Base-by-base conservation (phyloP, 148 eudicot genomes). In the Pouteria glomerata region DNA sequence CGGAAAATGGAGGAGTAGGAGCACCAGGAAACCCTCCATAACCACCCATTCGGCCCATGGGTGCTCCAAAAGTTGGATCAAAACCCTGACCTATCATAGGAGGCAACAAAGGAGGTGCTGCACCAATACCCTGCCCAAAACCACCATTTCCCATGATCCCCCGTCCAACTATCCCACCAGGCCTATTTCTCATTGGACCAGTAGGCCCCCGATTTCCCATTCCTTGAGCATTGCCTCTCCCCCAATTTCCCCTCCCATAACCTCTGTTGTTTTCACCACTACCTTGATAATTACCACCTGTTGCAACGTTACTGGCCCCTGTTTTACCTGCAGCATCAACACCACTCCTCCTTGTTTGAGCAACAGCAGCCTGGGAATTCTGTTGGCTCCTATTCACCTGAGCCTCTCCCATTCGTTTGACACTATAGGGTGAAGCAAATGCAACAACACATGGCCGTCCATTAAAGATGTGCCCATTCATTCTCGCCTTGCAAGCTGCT, bases 61-160 rank as follows among this genome's bases (percentile, higher is more conserved):
- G n/a, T n/a, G n/a, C n/a, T n/a, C n/a, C n/a, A 81, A 67, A 93
- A 0, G 87, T 79, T 3, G 93, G 98, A 74, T 93, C 98, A 75
- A 88, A 88, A 33, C 98, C 96, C 55, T 85, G 86, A n/a, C 93
- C 93, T 93, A 93, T 93, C 91, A 89, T 89, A 80, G 92, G 96
- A 80, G 75, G 89, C 91, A 89, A 82, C 81, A 88, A 90, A 73
- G 80, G 87, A 12, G 91, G 91, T 52, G 91, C 96, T n/a, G 73
- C n/a, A n/a, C n/a, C 83, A 80, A 85, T 67, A 60, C 92, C 90
- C 80, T 80, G 93, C 61, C 90, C 90, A 66, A 70, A 87, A 45
- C 79, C 75, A 64, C 82, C 87, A 75, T 77, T 74, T 30, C 89
- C 89, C 69, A 82, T 63, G 14, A n/a, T n/a, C 86, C 85, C 64